Conservation (phyloP, 805 yeast genomes). For the Metschnikowia cerradonensis region DNA sequence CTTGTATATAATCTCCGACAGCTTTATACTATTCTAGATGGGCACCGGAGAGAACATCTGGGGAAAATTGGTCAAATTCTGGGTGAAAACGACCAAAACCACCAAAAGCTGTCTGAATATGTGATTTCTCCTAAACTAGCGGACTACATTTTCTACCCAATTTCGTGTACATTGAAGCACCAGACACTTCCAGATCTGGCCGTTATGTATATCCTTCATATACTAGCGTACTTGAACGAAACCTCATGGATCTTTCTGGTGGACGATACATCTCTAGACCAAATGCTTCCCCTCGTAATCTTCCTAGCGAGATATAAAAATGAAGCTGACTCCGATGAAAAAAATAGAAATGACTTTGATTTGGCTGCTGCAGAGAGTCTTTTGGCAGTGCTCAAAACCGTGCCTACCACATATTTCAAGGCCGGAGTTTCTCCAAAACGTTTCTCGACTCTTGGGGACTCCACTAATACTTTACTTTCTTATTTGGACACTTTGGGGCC, state of each 20-base stretch:
- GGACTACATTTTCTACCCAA: constrained; percentile 40
- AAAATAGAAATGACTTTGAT: constrained; percentile 3
- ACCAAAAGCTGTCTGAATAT: constrained; percentile 13
- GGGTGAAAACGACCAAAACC: too few relatives aligned
- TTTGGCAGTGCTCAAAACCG: constrained; percentile 11
- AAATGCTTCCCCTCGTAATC: constrained; percentile 31
- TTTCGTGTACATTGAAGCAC: constrained; percentile 31
- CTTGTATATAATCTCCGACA: constrained; percentile 11
- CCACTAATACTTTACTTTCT: constrained; percentile 24
- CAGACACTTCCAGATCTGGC: constrained; percentile 20
- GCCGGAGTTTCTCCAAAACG: constrained; percentile 13
- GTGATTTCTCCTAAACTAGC: constrained; percentile 30
- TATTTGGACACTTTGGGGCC: constrained; percentile 11
- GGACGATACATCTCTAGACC: constrained; percentile 28
- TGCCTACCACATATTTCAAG: constrained; percentile 21
- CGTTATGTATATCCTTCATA: constrained; percentile 22
- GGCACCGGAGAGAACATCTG: constrained; percentile 10
- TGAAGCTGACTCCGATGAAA: neutral
- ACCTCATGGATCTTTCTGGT: constrained; percentile 29
- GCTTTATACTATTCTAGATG: constrained; percentile 12
- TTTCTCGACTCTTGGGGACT: constrained; percentile 27
- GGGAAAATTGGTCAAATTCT: too few relatives aligned
- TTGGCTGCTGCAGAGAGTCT: constrained; percentile 20
- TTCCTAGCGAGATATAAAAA: constrained; percentile 17
- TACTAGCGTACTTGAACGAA: constrained; percentile 26